A percentile compares a stretch with the other conserved stretches of the same genome.
phyloP scores from a whole-genome alignment of 2,329 filamentous ascomycete species.

The Parastagonospora avenae region DNA sequence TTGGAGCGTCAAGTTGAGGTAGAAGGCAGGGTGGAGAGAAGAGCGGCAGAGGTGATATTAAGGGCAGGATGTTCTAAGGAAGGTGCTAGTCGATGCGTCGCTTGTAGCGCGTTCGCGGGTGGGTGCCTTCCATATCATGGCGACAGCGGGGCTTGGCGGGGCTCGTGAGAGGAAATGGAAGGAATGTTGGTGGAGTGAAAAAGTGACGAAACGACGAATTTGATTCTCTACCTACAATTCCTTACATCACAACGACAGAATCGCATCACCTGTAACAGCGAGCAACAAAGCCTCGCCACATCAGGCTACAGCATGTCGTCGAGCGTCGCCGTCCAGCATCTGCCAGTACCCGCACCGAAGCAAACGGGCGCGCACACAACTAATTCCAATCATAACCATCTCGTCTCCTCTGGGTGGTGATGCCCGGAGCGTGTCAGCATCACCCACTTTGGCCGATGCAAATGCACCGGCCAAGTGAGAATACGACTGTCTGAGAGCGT shows the following conservation, averaged over 20 bases:
- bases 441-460: constrained; percentile 53
- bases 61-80: neutral
- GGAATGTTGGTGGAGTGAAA: neutral
- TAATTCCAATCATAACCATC: constrained; percentile 53
- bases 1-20: constrained; percentile 6
- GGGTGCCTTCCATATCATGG: constrained; percentile 5
- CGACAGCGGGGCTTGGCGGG: constrained; percentile 12
- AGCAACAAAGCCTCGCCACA: no score
- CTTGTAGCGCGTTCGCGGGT: neutral
- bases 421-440: constrained; percentile 56
- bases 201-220: neutral
- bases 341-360: neutral
- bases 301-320: neutral
- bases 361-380: constrained; percentile 36
- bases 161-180: constrained; percentile 1
- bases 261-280: neutral
- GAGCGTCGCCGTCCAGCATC: neutral
- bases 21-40: neutral
- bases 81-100: neutral
- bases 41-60: no score
- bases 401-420: constrained; percentile 55
- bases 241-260: neutral
- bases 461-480: constrained; percentile 57
- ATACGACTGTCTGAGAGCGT: constrained; percentile 62
- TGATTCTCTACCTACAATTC: neutral